Percentiles rank a stretch among this genome's conserved stretches.
These are phyloP conservation scores for Penicillium mononematosum DNA, from an alignment of 495 filamentous ascomycete species.

Conservation along the genomic window DNA sequence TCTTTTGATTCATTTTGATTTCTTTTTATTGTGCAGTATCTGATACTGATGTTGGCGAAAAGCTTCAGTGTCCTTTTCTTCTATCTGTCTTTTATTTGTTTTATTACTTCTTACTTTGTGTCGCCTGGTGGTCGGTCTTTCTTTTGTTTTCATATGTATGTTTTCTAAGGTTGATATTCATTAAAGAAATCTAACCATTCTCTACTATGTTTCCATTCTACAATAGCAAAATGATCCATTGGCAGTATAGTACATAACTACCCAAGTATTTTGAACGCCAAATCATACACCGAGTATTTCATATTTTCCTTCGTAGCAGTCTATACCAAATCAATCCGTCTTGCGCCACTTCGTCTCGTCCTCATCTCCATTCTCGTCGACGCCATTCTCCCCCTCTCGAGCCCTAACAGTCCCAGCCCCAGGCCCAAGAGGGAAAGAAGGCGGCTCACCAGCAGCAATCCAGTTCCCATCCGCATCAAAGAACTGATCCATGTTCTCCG, in stretches of 20 bases:
- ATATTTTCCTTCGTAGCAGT: not conserved
- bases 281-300: not conserved
- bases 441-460: slow-evolving; percentile 44
- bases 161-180: slow-evolving; percentile 23
- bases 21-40: slow-evolving; percentile 9
- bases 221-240: not conserved
- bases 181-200: slow-evolving; percentile 6
- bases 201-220: not conserved
- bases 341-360: slow-evolving; percentile 60
- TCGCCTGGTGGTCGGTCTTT: not conserved
- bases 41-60: slow-evolving; percentile 17
- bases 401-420: slow-evolving; percentile 57
- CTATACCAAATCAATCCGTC: slow-evolving; percentile 44
- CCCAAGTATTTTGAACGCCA: not conserved
- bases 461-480: slow-evolving; percentile 66
- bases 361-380: slow-evolving; percentile 33
- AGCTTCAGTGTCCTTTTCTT: slow-evolving; percentile 20
- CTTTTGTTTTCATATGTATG: slow-evolving; percentile 9
- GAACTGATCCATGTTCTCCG: slow-evolving; percentile 87
- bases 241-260: not conserved
- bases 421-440: slow-evolving; percentile 47
- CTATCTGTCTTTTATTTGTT: slow-evolving; percentile 13
- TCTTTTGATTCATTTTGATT: not conserved
- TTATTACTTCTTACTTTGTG: slow-evolving; percentile 10
- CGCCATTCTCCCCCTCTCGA: slow-evolving; percentile 43